Conservation (phyloP, 1,284 basidiomycete species). For the Ustilago xerochloae region DNA sequence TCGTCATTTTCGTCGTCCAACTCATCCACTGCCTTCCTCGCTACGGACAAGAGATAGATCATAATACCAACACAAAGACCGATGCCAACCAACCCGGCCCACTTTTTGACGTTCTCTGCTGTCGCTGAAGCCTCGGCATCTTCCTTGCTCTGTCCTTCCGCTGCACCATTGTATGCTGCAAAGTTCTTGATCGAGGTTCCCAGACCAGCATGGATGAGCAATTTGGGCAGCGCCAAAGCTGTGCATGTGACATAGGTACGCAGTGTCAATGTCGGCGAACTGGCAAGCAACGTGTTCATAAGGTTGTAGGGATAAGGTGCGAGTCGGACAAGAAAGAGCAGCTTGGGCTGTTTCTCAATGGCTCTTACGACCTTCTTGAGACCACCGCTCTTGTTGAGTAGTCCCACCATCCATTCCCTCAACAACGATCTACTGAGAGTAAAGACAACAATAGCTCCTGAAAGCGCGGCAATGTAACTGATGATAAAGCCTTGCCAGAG, state of each 20-base stretch:
- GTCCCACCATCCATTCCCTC: constrained; percentile 76
- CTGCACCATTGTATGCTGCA: constrained; percentile 74
- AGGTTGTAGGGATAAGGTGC: constrained; percentile 77
- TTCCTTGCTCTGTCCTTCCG: constrained; percentile 46
- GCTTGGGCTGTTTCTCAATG: constrained; percentile 84
- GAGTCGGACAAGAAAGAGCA: constrained; percentile 85
- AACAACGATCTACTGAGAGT: constrained; percentile 79
- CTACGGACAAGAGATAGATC: constrained; percentile 81
- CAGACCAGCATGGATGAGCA: constrained; percentile 84
- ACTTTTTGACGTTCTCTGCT: constrained; percentile 73
- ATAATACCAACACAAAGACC: constrained; percentile 80
- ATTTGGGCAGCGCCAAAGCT: constrained; percentile 83
- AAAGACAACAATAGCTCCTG: constrained; percentile 83
- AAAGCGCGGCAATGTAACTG: constrained; percentile 84
- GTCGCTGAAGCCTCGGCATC: constrained; percentile 41
- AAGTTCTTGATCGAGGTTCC: constrained; percentile 85
- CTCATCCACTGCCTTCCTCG: constrained; percentile 81
- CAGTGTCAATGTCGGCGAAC: constrained; percentile 83
- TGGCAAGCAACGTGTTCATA: constrained; percentile 87
- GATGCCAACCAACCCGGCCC: constrained; percentile 79
- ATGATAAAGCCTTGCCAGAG: constrained; percentile 81
- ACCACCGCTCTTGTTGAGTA: constrained; percentile 74
- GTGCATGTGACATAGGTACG: constrained; percentile 83
- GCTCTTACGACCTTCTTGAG: constrained; percentile 75
- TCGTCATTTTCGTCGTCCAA: constrained; percentile 70